Evolutionary conservation across 1,139 yeast genomes (phyloP), one percentile per base, ranked within the genome.

Genomic region (Tardiomyces digboiensis): DNA sequence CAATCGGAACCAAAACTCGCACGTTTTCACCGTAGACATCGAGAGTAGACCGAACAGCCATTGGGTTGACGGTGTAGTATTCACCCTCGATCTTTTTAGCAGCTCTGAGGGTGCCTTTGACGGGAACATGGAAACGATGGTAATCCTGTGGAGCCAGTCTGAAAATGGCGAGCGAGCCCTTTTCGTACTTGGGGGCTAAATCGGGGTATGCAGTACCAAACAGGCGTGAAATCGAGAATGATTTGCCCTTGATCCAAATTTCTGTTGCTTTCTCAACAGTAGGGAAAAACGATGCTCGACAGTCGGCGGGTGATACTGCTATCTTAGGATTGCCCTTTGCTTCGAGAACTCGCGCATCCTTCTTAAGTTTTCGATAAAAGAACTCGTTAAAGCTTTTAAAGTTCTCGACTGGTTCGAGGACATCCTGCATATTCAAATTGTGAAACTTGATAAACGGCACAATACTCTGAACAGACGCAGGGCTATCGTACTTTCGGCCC

Each of bases 131-230:
- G 65, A 91, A 89, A 39, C 98, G 68, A 61, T 91, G 98, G 58
- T 91, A 91, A 60, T 91, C 98, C 61, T 91, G 98, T 0, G 98
- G 98, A 0, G 98, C 97, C 41, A 91, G 67, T 47, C 98, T 68
- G 63, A 89, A 89, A 3, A 89, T 76, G 0, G 85, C 91, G 43
- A 89, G 63, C 0, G 86, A 68, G 40, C 89, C 80, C 33, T 75
- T 66, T 40, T 73, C 72, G 52, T 69, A 75, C 2, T 70, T 60
- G 10, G 67, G 65, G 19, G 74, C 80, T 21, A 72, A 58, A 16
- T 70, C 69, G 36, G 75, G 69, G 51, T 76, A 76, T 42, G 76
- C 75, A 6, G 75, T 77, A 42, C 77, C 82, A 54, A 77, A 74
- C 36, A 91, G 66, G 52, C 85, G 78, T 4, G 71, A 66, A 18